phyloP scores from a whole-genome alignment of 2,329 filamentous ascomycete genomes.

The Rhynchosporium graminicola region DNA sequence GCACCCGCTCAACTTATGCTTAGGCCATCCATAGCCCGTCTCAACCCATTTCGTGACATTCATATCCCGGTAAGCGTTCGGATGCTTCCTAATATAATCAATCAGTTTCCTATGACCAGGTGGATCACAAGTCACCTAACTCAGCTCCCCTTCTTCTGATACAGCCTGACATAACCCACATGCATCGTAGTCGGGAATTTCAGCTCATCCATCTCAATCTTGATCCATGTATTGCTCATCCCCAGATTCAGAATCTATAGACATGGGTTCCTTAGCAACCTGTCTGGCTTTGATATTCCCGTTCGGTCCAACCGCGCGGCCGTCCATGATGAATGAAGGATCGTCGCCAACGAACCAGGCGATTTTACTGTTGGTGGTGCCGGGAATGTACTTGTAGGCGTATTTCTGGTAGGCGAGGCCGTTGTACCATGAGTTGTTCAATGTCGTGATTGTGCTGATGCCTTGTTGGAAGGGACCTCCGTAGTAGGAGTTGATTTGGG shows the following conservation, averaged over 20 bases:
- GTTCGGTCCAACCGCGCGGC: constrained; percentile 53
- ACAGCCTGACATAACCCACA: constrained; percentile 56
- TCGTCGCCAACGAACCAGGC: constrained; percentile 55
- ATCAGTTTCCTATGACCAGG: constrained; percentile 62
- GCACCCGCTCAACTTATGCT: constrained; percentile 35
- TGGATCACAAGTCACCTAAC: constrained; percentile 54
- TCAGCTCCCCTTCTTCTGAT: constrained; percentile 51
- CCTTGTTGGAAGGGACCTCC: constrained; percentile 58
- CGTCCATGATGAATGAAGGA: constrained; percentile 53
- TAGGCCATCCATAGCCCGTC: constrained; percentile 38
- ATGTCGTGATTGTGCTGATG: constrained; percentile 53
- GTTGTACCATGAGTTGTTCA: constrained; percentile 58
- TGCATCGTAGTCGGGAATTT: constrained; percentile 54
- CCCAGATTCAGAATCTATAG: constrained; percentile 54
- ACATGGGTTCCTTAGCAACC: constrained; percentile 55
- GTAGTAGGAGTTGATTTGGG: constrained; percentile 52
- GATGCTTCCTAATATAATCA: constrained; percentile 63
- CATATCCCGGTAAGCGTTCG: constrained; percentile 59
- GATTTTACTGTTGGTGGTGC: constrained; percentile 46
- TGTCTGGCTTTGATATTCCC: constrained; percentile 52
- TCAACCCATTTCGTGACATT: constrained; percentile 47
- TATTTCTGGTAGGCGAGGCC: constrained; percentile 55
- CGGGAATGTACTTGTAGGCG: constrained; percentile 56
- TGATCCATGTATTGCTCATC: constrained; percentile 51
- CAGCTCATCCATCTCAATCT: constrained; percentile 48